These are phyloP conservation scores for Torulaspora gathmanii DNA, from an alignment of 805 yeast genomes.

Conservation along the genomic window DNA sequence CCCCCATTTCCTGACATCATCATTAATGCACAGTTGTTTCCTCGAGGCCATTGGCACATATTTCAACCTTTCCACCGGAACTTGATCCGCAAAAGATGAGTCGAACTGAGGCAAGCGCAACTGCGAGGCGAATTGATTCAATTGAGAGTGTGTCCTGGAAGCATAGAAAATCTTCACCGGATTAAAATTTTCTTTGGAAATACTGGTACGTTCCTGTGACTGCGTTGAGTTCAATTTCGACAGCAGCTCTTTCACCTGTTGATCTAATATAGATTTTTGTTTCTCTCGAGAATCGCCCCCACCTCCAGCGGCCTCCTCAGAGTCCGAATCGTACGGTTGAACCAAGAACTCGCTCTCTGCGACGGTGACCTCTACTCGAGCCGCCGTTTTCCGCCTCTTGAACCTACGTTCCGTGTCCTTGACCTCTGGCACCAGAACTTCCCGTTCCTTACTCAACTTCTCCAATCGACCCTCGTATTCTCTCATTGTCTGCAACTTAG, in stretches of 20 bases:
- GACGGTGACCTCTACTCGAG: slow-evolving; percentile 28
- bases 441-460: slow-evolving; percentile 22
- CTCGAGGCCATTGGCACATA: slow-evolving; percentile 76
- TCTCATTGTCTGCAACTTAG: slow-evolving; percentile 23
- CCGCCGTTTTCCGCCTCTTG: slow-evolving; percentile 19
- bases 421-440: slow-evolving; percentile 4
- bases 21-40: slow-evolving; percentile 77
- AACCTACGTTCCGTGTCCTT: slow-evolving; percentile 9
- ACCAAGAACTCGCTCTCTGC: slow-evolving; percentile 29
- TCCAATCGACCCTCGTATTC: slow-evolving; percentile 38
- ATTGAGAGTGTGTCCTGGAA: slow-evolving; percentile 88
- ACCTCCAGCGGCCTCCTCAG: slow-evolving; percentile 32
- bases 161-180: slow-evolving; percentile 58
- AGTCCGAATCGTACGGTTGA: slow-evolving; percentile 19
- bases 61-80: slow-evolving; percentile 50
- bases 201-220: slow-evolving; percentile 16
- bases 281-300: background rate
- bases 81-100: slow-evolving; percentile 45
- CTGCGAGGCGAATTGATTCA: slow-evolving; percentile 75
- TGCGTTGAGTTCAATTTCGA: slow-evolving; percentile 37
- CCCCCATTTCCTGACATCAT: slow-evolving; percentile 47
- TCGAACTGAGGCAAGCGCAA: slow-evolving; percentile 58
- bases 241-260: slow-evolving; percentile 48
- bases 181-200: slow-evolving; percentile 25
- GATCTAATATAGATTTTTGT: slow-evolving; percentile 27